Base-by-base conservation (phyloP, 1,284 basidiomycete species). In the Cutaneotrichosporon dermatis region DNA sequence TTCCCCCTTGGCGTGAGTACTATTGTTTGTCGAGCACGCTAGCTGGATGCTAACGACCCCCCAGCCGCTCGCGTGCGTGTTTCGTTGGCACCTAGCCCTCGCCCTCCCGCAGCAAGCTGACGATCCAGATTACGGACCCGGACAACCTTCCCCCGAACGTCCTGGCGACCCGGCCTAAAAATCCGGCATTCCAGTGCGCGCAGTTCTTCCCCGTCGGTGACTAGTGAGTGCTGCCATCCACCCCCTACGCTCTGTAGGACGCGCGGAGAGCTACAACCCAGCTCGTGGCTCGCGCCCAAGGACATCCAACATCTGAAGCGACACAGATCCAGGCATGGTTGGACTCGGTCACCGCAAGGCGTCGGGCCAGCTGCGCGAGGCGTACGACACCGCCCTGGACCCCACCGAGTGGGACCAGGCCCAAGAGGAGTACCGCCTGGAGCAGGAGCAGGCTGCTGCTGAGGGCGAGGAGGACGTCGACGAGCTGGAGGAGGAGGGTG, bases 241-340 rank as follows among this genome's bases (percentile, higher is more conserved):
- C 11, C 40, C 49, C n/a, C n/a, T n/a, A n/a, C 63, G 25, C 25
- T 25, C 25, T 25, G 25, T 25, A 25, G 25, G 25, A 40, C 39
- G 8, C n/a, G n/a, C n/a, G 13, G 43, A 11, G 4, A 36, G n/a
- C n/a, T n/a, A 34, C 59, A 58, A 58, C 51, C 35, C 72, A 94
- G 93, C 79, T 84, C 90, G 44, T 98, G 94, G 93, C 82, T 90
- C 39, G 81, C 85, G 16, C 77, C 87, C 6, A 88, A 88, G 69
- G 93, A 96, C 74, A 85, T 97, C 62, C 89, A 87, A 36, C 84
- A 84, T 63, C 83, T 97, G 41, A 85, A 86, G 69, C 77, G 81
- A 85, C 90, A 73, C 90, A 93, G 79, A 95, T 97, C 77, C 83
- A 89, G 66, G 82, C 86, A 6, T 96, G 86, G 79, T 85, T 96